Evolutionary conservation across 352 stramenopile species (phyloP).

Genomic region (Phytophthora agathidicida): DNA sequence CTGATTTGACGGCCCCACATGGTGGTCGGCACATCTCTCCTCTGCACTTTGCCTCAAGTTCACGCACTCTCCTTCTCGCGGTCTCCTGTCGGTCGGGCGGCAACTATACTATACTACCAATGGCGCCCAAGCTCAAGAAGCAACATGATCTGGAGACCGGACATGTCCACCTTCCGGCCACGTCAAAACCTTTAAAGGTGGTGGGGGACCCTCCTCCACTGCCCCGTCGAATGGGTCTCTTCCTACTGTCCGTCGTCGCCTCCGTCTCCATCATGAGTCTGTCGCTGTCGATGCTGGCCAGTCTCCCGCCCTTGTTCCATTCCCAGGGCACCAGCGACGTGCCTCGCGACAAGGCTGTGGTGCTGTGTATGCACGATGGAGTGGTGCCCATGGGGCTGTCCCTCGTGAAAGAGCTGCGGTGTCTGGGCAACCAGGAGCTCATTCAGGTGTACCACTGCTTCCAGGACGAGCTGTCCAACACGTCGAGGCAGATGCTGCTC

Average conservation of each 20-base stretch:
- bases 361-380: constrained; percentile 51
- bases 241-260: constrained; percentile 5
- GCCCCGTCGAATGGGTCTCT: constrained; percentile 8
- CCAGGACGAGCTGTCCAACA: constrained; percentile 40
- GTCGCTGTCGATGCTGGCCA: constrained; percentile 6
- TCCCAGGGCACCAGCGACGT: constrained; percentile 6
- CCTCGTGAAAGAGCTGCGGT: constrained; percentile 50
- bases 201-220: constrained; percentile 14
- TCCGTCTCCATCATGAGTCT: constrained; percentile 2
- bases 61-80: constrained; percentile 10
- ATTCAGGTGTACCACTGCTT: constrained; percentile 63
- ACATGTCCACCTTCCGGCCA: background rate
- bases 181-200: constrained; percentile 17
- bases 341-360: constrained; percentile 38
- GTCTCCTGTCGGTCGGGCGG: no score
- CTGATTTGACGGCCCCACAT: no score
- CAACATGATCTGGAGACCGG: constrained; percentile 20
- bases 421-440: constrained; percentile 48
- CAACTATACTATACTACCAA: no score
- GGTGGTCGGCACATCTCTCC: no score
- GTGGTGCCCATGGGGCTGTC: constrained; percentile 49
- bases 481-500: constrained; percentile 33
- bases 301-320: constrained; percentile 14
- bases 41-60: no score
- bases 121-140: constrained; percentile 7